These are phyloP conservation scores for Schizochytrium sp. DNA, from an alignment of 108 stramenopile species.

Conservation along the genomic window DNA sequence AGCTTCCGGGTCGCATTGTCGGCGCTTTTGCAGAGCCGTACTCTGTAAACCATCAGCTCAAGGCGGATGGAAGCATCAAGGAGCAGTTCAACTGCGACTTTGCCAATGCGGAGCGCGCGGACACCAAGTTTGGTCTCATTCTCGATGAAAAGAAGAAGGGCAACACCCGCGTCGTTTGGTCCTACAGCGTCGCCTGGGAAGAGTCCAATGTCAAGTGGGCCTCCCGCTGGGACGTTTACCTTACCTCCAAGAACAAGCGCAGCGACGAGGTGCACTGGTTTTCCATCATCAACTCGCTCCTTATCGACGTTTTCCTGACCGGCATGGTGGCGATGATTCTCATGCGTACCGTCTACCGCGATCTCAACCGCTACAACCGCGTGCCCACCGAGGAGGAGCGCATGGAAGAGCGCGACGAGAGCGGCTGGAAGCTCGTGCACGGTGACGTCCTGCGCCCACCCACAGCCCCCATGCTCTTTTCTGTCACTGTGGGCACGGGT, in stretches of 20 bases:
- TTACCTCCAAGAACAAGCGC: slow-evolving; percentile 75
- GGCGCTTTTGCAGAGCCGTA: slow-evolving; percentile 88
- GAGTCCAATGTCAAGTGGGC: slow-evolving; percentile 82
- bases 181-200: slow-evolving; percentile 92
- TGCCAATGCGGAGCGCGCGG: slow-evolving; percentile 64
- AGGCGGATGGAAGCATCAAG: neutral
- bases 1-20: slow-evolving; percentile 75
- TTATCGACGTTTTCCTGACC: slow-evolving; percentile 88
- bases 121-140: slow-evolving; percentile 31
- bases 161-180: slow-evolving; percentile 80
- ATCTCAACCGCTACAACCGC: slow-evolving; percentile 91
- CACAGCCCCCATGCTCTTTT: slow-evolving; percentile 79
- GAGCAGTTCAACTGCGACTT: slow-evolving; percentile 48
- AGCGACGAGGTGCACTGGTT: slow-evolving; percentile 95
- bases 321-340: slow-evolving; percentile 83
- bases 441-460: slow-evolving; percentile 99
- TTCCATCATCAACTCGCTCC: slow-evolving; percentile 83
- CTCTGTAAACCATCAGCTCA: slow-evolving; percentile 60
- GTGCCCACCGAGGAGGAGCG: slow-evolving; percentile 80
- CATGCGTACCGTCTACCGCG: slow-evolving; percentile 81
- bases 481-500: slow-evolving; percentile 89
- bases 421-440: slow-evolving; percentile 97
- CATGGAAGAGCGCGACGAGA: slow-evolving; percentile 73
- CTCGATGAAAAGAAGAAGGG: slow-evolving; percentile 25
- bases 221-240: slow-evolving; percentile 93